Evolutionary conservation across 345 rosid genomes (phyloP).

Genomic region (Boechera stricta): DNA sequence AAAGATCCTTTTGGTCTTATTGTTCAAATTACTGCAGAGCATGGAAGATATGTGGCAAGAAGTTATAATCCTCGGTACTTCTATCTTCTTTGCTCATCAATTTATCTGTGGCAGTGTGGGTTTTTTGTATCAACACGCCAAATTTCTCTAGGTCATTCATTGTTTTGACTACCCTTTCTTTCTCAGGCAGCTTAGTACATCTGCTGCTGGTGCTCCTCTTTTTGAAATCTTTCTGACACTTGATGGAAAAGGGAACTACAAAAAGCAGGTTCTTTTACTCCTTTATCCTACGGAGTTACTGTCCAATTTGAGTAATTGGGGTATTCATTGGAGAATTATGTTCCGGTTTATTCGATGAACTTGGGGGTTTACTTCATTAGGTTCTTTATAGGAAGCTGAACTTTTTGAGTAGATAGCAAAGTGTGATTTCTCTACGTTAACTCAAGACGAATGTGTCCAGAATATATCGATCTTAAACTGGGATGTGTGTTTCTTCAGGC

Average conservation of each 20-base stretch:
- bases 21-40: conserved; percentile 88
- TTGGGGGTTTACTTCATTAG: conserved; percentile 2
- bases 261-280: conserved; percentile 67
- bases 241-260: conserved; percentile 75
- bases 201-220: conserved; percentile 72
- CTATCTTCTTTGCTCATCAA: conserved; percentile 26
- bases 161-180: conserved; percentile 26
- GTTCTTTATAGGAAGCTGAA: conserved; percentile 7
- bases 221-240: conserved; percentile 82
- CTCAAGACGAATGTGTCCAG: neutral
- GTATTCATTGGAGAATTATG: conserved; percentile 4
- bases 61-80: conserved; percentile 82
- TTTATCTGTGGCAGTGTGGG: conserved; percentile 17
- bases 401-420: conserved; percentile 29
- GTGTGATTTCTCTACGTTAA: neutral
- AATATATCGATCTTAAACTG: conserved; percentile 8
- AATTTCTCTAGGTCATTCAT: neutral
- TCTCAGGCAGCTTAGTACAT: conserved; percentile 82
- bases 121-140: conserved; percentile 7
- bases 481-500: conserved; percentile 57
- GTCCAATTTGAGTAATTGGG: conserved; percentile 3
- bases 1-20: conserved; percentile 86
- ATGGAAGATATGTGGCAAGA: conserved; percentile 92
- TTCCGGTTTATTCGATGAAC: conserved; percentile 1
- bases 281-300: conserved; percentile 13